Base-by-base conservation (phyloP, 257 asterid species). In the Penstemon newberryi region DNA sequence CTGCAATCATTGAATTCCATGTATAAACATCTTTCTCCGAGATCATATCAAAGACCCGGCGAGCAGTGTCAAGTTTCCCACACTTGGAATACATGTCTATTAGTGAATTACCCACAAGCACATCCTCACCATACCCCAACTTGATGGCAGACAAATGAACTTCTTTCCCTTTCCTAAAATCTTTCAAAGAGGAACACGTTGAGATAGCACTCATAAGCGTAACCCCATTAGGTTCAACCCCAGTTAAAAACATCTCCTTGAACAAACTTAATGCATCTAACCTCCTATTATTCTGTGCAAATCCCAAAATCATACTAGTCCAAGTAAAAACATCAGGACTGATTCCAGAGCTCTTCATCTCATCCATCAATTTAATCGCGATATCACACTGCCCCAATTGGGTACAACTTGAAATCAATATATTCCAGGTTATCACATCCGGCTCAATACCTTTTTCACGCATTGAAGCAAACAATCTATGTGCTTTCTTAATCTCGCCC, bases 1-100 rank as follows among this genome's bases (percentile, higher is more conserved):
- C 97, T 50, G 87, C 88, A 56, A 91, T 89, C 92, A 91, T 81
- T 8, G 97, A 80, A 69, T 91, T 91, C 96, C 96, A 89, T 52
- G 95, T 79, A 63, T 81, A 91, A 5, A 86, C 84, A 77, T 91
- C 97, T 74, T 78, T 91, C 56, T 57, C 77, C 0, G 65, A 50
- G 39, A 89, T 79, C 67, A 39, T 67, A 75, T 85, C 87, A 61
- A 91, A 91, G 54, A 89, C 89, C 58, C 11, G 51, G 39, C 78
- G 80, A 1, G 97, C 95, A 72, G 85, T 66, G 43, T 83, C 85
- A 44, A 87, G 84, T 62, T 85, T 81, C 66, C 83, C 80, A 77
- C 91, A 82, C 75, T 89, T 91, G n/a, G 95, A 88, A 58, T 91
- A 91, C 92, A 91, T 79, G 65, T 89, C 93, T 56, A 91, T 63